Base-by-base conservation (phyloP, 2,329 filamentous ascomycete genomes). In the Nemania abortiva region DNA sequence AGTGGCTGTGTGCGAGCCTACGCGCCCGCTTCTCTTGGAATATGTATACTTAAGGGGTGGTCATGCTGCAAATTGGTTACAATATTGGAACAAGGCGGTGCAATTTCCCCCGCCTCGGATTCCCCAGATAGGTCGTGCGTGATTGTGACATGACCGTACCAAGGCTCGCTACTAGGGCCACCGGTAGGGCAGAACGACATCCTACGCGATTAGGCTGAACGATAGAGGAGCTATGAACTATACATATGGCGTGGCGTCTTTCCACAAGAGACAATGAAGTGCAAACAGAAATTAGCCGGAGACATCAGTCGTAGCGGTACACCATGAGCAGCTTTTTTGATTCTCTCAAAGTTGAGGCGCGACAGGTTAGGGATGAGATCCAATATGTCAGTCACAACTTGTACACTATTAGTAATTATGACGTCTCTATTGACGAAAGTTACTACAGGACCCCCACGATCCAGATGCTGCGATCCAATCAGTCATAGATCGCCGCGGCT, bases 271-370 rank as follows among this genome's bases (percentile, higher is more conserved):
- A 57, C 37, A 34, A 1, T 54, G 15, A 47, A 42, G 3, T 13
- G 50, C 24, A 53, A 31, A 53, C 24, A 24, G 13, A 24, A 29
- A 10, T 22, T 49, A 49, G 47, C 24, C n/a, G 27, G 29, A 49
- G n/a, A 42, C 45, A 11, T 54, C 29, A 29, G 27, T n/a, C 9
- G 13, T n/a, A 18, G 18, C n/a, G n/a, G 45, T 50, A 37, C 20
- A 22, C 29, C 1, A 75, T 75, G 72, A 71, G 69, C 2, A 66
- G 68, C 29, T 75, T 72, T 27, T 75, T 74, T 45, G 68, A 68
- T 18, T 69, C 66, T 55, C 71, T 75, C 39, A 65, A 66, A 27
- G 59, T 66, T 11, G 50, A 60, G 9, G 61, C 63, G 13, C 68
- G 69, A 11, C 64, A 66, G 5, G 69, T 74, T 10, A 69, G 37